These are phyloP conservation scores for Fusarium sp. DNA, from an alignment of 2,329 filamentous ascomycete species.

Conservation along the genomic window DNA sequence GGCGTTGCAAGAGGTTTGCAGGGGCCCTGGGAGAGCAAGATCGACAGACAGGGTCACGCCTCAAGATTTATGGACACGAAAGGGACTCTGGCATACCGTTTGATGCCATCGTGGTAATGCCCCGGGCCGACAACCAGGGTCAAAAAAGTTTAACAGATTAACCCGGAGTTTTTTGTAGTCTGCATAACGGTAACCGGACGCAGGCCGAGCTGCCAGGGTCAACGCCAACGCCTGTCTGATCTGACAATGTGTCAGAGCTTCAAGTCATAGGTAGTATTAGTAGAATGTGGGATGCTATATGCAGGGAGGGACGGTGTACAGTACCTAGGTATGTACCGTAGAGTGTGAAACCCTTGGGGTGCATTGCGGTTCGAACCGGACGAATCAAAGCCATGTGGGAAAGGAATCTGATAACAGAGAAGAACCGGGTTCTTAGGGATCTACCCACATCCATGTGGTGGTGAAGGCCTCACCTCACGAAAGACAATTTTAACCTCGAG, in stretches of 20 bases:
- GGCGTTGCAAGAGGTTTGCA: background rate
- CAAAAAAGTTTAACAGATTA: slow-evolving; percentile 3
- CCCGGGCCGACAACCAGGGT: background rate
- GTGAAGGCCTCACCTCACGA: background rate
- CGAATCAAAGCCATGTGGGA: slow-evolving; percentile 26
- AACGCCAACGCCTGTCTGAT: background rate
- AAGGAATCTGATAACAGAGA: slow-evolving; percentile 2
- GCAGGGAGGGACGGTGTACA: too few relatives aligned
- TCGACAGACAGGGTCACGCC: slow-evolving; percentile 28
- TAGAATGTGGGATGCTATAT: too few relatives aligned
- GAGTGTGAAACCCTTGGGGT: too few relatives aligned
- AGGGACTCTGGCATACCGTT: background rate
- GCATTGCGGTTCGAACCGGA: slow-evolving; percentile 1
- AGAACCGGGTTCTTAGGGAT: slow-evolving; percentile 8
- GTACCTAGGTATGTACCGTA: too few relatives aligned
- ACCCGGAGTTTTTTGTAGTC: background rate
- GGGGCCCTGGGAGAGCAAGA: slow-evolving; percentile 12
- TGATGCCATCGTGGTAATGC: slow-evolving; percentile 13
- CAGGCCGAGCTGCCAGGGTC: slow-evolving; percentile 5
- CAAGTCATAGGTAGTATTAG: slow-evolving; percentile 15
- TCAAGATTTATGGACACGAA: slow-evolving; percentile 4
- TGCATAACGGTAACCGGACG: slow-evolving; percentile 6
- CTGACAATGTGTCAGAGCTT: slow-evolving; percentile 32
- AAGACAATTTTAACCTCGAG: background rate
- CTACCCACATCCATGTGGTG: background rate